phyloP scores from a whole-genome alignment of 2,329 filamentous ascomycete species.

The Diaporthe nobilis region DNA sequence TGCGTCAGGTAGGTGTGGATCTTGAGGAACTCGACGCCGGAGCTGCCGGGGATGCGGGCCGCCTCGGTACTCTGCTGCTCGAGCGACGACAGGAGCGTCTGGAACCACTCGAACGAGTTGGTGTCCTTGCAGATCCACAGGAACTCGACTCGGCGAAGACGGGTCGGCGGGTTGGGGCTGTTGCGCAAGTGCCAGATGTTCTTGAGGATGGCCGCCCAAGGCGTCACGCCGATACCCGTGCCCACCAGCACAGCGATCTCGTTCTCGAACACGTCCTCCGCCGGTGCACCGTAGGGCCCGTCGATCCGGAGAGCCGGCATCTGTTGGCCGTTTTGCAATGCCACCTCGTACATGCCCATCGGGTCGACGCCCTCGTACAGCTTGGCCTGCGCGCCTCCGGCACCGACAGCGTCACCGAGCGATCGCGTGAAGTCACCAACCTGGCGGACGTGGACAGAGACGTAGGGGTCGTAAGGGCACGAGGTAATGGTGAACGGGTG shows the following conservation, averaged over 20 bases:
- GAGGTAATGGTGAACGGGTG: constrained; percentile 99
- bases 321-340: constrained; percentile 89
- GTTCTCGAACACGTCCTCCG: constrained; percentile 96
- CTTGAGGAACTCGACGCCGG: constrained; percentile 87
- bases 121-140: constrained; percentile 99
- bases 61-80: constrained; percentile 86
- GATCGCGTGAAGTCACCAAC: constrained; percentile 95
- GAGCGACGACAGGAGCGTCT: constrained; percentile 90
- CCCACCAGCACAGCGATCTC: constrained; percentile 89
- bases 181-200: constrained; percentile 98
- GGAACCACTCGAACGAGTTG: constrained; percentile 98
- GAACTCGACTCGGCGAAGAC: constrained; percentile 95
- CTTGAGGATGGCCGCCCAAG: constrained; percentile 90
- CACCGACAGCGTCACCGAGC: constrained; percentile 97
- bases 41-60: constrained; percentile 76
- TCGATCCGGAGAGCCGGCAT: constrained; percentile 94
- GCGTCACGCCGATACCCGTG: constrained; percentile 89
- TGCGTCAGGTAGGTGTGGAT: constrained; percentile 99
- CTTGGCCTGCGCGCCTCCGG: constrained; percentile 87
- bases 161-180: constrained; percentile 87
- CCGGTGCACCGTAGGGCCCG: constrained; percentile 95
- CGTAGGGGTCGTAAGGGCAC: constrained; percentile 94
- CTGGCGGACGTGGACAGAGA: constrained; percentile 94
- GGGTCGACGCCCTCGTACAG: constrained; percentile 93
- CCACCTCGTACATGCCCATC: constrained; percentile 98